Conservation (phyloP, 202 grass and related monocot species). For the Hordeum pubiflorum region DNA sequence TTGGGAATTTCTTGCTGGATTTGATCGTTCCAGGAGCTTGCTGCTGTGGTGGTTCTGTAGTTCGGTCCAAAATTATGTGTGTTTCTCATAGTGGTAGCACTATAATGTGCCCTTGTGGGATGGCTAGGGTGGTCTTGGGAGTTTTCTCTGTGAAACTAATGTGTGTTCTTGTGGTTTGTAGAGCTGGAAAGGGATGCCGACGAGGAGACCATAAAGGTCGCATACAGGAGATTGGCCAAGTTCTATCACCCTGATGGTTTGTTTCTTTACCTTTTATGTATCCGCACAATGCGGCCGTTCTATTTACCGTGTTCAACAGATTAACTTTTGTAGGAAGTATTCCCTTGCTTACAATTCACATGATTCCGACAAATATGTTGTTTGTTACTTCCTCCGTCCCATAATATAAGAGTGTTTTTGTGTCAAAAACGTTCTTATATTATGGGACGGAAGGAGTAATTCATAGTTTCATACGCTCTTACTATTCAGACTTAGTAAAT, state of each 20-base stretch:
- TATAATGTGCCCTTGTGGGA: neutral
- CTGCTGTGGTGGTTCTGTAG: neutral
- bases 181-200: slow-evolving; percentile 83
- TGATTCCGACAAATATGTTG: neutral
- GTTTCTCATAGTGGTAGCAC: neutral
- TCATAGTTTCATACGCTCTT: no score
- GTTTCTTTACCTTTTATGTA: slow-evolving; percentile 17
- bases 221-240: slow-evolving; percentile 83
- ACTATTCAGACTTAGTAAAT: no score
- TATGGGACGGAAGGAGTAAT: no score
- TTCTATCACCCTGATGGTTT: slow-evolving; percentile 94
- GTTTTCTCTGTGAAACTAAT: slow-evolving; percentile 16
- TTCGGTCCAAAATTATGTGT: neutral
- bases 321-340: neutral
- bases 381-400: no score
- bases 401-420: no score
- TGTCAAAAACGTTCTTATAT: no score
- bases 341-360: neutral
- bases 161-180: slow-evolving; percentile 24
- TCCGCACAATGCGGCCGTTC: neutral
- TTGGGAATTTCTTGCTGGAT: neutral
- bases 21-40: neutral
- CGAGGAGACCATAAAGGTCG: slow-evolving; percentile 74
- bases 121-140: neutral
- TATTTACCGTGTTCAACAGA: neutral